Percentiles rank a stretch among this genome's conserved stretches.
Conservation (phyloP, 1,284 basidiomycete species). For the Leccinum insolens region DNA sequence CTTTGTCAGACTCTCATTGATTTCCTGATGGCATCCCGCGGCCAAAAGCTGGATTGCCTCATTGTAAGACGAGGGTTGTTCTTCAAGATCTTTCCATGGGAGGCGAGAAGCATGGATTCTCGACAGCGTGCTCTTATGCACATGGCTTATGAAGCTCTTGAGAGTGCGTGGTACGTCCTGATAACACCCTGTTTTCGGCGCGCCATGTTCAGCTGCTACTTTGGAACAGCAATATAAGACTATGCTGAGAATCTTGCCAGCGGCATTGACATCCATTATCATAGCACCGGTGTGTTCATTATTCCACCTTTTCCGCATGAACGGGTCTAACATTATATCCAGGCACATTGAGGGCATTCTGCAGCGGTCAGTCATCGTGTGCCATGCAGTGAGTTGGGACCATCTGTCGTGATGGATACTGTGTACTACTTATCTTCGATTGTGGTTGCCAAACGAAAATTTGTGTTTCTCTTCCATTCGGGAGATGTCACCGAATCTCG, state of each 20-base stretch:
- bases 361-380: slow-evolving; percentile 71
- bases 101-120: slow-evolving; percentile 74
- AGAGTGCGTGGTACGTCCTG: slow-evolving; percentile 70
- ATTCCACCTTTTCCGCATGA: not conserved
- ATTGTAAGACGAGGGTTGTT: slow-evolving; percentile 57
- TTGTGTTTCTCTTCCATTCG: not conserved
- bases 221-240: slow-evolving; percentile 70
- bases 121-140: slow-evolving; percentile 72
- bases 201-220: slow-evolving; percentile 61
- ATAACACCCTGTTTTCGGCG: slow-evolving; percentile 52
- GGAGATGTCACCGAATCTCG: not conserved
- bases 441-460: slow-evolving; percentile 36
- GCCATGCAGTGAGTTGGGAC: slow-evolving; percentile 65
- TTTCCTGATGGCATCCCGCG: slow-evolving; percentile 42
- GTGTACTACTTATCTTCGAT: slow-evolving; percentile 48
- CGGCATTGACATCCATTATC: slow-evolving; percentile 57
- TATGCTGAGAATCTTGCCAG: slow-evolving; percentile 60
- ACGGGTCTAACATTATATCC: slow-evolving; percentile 13
- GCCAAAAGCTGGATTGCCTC: slow-evolving; percentile 23
- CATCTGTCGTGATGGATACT: slow-evolving; percentile 74
- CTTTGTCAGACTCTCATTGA: too few species aligned
- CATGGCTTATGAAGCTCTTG: slow-evolving; percentile 66
- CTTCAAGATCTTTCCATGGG: slow-evolving; percentile 72
- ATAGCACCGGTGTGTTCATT: slow-evolving; percentile 58
- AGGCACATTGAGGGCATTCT: slow-evolving; percentile 70